A percentile compares a stretch with the other conserved stretches of the same genome.
phyloP scores from a whole-genome alignment of 106 monocot genomes.

The Dioscorea dumetorum region DNA sequence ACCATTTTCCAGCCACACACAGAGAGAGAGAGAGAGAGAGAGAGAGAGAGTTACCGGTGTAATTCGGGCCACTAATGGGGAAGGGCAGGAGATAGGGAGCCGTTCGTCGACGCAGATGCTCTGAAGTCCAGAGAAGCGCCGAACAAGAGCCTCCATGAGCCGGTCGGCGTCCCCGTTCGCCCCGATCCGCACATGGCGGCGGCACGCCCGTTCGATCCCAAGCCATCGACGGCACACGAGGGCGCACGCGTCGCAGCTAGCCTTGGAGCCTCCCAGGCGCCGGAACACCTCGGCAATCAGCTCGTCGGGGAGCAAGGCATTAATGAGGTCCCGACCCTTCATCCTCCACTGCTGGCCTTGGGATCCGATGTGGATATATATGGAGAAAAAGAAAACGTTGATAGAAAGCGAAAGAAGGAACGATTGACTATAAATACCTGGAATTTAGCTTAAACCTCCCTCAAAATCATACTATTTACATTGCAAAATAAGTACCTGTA shows the following conservation, averaged over 20 bases:
- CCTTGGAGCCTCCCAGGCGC: constrained; percentile 22
- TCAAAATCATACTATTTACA: too few relatives aligned
- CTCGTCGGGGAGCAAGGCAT: constrained; percentile 26
- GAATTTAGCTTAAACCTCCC: too few relatives aligned
- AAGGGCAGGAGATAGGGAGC: constrained; percentile 21
- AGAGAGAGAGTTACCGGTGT: too few relatives aligned
- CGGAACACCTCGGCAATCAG: constrained; percentile 18
- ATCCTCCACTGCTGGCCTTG: background rate
- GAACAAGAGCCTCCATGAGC: constrained; percentile 23
- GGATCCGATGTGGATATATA: too few relatives aligned
- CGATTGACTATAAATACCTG: too few relatives aligned
- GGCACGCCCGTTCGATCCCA: constrained; percentile 47
- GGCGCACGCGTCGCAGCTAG: constrained; percentile 30
- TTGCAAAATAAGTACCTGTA: too few relatives aligned
- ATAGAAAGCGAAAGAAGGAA: too few relatives aligned
- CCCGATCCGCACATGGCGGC: constrained; percentile 47
- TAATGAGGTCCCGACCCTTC: constrained; percentile 19
- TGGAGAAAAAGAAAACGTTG: too few relatives aligned
- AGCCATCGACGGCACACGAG: constrained; percentile 63
- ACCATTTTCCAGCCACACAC: too few relatives aligned
- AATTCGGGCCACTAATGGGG: background rate
- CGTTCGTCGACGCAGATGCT: constrained; percentile 68
- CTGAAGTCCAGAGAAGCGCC: constrained; percentile 40
- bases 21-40: too few relatives aligned
- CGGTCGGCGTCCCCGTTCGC: constrained; percentile 44